Evolutionary conservation across 1,139 yeast genomes (phyloP).

Genomic region (Komagataea norvegica): DNA sequence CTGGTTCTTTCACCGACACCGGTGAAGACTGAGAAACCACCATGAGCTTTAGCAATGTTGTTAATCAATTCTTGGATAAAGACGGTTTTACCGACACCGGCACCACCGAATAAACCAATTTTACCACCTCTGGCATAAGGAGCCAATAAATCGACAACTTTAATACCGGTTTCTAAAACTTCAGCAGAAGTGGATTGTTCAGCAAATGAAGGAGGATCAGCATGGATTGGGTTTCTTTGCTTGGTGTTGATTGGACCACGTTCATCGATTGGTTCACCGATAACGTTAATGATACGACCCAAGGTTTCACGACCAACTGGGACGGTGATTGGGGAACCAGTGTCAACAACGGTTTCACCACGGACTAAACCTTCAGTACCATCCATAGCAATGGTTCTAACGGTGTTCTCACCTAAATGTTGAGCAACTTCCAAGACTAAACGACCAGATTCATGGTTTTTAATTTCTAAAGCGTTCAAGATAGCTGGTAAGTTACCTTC

Average conservation of each 20-base stretch:
- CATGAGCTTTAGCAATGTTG: constrained; percentile 99
- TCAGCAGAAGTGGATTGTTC: constrained; percentile 98
- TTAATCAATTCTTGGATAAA: constrained; percentile 99
- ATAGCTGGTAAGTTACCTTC: constrained; percentile 97
- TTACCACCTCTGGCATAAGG: constrained; percentile 99
- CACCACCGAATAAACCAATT: constrained; percentile 99
- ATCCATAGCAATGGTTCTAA: constrained; percentile 99
- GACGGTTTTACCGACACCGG: constrained; percentile 99
- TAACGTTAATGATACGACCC: constrained; percentile 97
- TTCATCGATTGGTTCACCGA: constrained; percentile 99
- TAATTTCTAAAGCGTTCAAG: constrained; percentile 92
- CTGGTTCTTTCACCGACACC: constrained; percentile 99
- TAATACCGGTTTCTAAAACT: constrained; percentile 98
- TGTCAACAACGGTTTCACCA: constrained; percentile 88
- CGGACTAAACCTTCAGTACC: constrained; percentile 99
- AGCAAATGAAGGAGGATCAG: constrained; percentile 93
- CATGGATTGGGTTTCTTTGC: constrained; percentile 95
- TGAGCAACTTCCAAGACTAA: constrained; percentile 98
- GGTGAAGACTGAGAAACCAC: constrained; percentile 99
- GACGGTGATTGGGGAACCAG: constrained; percentile 97
- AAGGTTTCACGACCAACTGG: constrained; percentile 99
- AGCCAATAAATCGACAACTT: constrained; percentile 98
- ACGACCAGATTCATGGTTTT: constrained; percentile 54
- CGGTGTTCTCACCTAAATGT: constrained; percentile 99
- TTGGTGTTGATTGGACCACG: constrained; percentile 96